Conservation (phyloP, 2,329 filamentous ascomycete species). For the Pestalotiopsis sp. region DNA sequence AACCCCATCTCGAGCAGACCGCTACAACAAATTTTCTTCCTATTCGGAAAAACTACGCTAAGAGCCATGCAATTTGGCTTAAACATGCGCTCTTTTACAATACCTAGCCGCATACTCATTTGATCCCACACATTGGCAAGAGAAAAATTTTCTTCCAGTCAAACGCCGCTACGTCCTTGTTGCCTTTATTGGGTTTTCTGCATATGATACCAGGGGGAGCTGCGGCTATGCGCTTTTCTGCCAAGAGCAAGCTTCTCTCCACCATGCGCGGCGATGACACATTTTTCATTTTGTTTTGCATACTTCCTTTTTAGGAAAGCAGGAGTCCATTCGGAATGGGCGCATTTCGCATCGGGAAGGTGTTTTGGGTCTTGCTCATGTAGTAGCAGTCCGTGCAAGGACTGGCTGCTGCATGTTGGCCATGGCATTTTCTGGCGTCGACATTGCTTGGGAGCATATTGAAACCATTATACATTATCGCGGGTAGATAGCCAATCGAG, state of each 20-base stretch:
- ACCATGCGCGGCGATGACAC: neutral
- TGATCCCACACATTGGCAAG: neutral
- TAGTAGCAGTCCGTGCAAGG: neutral
- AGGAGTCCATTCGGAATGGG: slow-evolving; percentile 1
- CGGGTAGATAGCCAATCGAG: neutral
- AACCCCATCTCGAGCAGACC: neutral
- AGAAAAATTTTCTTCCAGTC: neutral
- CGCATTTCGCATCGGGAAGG: neutral
- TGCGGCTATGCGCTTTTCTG: neutral
- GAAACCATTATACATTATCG: neutral
- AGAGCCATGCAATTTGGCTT: neutral
- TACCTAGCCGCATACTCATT: neutral
- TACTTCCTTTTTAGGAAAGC: neutral
- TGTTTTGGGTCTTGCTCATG: neutral
- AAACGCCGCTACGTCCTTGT: neutral
- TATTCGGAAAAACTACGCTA: neutral
- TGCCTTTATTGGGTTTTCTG: slow-evolving; percentile 3
- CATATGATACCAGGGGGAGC: slow-evolving; percentile 4
- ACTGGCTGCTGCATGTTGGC: neutral
- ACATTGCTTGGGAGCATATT: neutral
- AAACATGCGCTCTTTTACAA: slow-evolving; percentile 6
- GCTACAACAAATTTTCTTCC: neutral
- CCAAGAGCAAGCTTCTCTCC: neutral
- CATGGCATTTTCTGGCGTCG: slow-evolving; percentile 10
- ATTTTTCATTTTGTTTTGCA: slow-evolving; percentile 4